These are phyloP conservation scores for Cladosporium sp. DNA, from an alignment of 2,329 filamentous ascomycete genomes.

Conservation along the genomic window DNA sequence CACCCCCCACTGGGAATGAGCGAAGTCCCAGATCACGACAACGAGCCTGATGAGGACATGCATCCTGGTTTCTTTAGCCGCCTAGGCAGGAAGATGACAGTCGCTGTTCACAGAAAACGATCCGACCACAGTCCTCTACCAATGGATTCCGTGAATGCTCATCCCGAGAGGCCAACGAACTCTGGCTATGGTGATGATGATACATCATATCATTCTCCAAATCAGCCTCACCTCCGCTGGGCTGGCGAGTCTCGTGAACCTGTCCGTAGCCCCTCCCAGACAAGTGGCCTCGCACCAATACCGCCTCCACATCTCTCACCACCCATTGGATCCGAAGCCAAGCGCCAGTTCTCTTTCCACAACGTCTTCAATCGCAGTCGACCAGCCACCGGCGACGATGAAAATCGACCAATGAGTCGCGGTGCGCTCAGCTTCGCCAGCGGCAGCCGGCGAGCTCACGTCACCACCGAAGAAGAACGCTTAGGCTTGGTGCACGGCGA, in stretches of 20 bases:
- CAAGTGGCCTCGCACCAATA: constrained; percentile 43
- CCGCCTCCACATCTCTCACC: constrained; percentile 50
- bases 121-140: constrained; percentile 29
- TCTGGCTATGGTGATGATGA: constrained; percentile 47
- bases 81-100: constrained; percentile 24
- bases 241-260: constrained; percentile 28
- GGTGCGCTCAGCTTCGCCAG: constrained; percentile 32
- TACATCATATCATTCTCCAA: constrained; percentile 41
- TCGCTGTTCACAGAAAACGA: constrained; percentile 14
- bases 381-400: constrained; percentile 22
- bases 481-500: constrained; percentile 35
- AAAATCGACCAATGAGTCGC: constrained; percentile 29
- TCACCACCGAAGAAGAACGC: constrained; percentile 35
- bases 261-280: constrained; percentile 41
- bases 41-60: constrained; percentile 35
- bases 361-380: constrained; percentile 67
- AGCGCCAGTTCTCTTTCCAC: constrained; percentile 88
- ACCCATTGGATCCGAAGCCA: constrained; percentile 34
- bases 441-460: constrained; percentile 19
- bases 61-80: constrained; percentile 47
- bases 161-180: constrained; percentile 17
- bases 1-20: constrained; percentile 88
- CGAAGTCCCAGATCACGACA: constrained; percentile 63
- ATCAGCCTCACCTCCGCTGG: constrained; percentile 46
- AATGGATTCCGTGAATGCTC: constrained; percentile 34